A percentile compares a stretch with the other conserved stretches of the same genome.
Evolutionary conservation across 805 yeast genomes (phyloP).

Genomic region (Debaryomyces prosopidis): DNA sequence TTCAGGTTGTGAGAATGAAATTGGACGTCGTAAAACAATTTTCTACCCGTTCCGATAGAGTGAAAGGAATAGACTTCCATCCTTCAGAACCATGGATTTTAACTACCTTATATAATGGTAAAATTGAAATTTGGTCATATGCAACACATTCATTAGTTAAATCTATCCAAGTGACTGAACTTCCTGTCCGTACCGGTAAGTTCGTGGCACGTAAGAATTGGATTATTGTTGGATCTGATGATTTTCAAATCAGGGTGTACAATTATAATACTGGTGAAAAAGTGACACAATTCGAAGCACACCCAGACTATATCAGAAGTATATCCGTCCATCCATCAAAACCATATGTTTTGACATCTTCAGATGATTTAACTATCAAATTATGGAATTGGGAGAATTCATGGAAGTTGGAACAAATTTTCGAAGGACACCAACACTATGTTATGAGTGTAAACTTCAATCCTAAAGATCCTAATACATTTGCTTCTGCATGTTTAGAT

Average conservation of each 20-base stretch:
- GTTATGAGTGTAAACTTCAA: conserved; percentile 94
- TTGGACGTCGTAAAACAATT: conserved; percentile 68
- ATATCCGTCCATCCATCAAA: conserved; percentile 93
- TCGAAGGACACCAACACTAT: conserved; percentile 94
- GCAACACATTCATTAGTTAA: conserved; percentile 83
- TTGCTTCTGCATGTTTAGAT: conserved; percentile 96
- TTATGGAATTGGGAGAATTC: conserved; percentile 97
- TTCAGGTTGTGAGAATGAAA: conserved; percentile 24
- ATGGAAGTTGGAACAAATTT: conserved; percentile 88
- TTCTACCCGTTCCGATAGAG: conserved; percentile 92
- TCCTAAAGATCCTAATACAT: conserved; percentile 96
- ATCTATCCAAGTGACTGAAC: conserved; percentile 90
- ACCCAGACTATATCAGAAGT: conserved; percentile 93
- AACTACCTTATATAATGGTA: conserved; percentile 87
- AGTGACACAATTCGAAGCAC: conserved; percentile 94
- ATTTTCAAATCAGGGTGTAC: conserved; percentile 89
- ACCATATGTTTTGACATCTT: conserved; percentile 83
- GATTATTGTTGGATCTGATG: conserved; percentile 96
- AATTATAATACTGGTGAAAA: conserved; percentile 96
- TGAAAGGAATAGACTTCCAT: conserved; percentile 96
- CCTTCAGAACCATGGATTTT: conserved; percentile 97
- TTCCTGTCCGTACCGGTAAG: conserved; percentile 94
- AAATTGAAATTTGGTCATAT: conserved; percentile 90
- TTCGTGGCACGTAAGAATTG: conserved; percentile 96
- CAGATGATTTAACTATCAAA: conserved; percentile 89